Conservation (phyloP, 78 protist genomes). For the Bigelowiella natans region DNA sequence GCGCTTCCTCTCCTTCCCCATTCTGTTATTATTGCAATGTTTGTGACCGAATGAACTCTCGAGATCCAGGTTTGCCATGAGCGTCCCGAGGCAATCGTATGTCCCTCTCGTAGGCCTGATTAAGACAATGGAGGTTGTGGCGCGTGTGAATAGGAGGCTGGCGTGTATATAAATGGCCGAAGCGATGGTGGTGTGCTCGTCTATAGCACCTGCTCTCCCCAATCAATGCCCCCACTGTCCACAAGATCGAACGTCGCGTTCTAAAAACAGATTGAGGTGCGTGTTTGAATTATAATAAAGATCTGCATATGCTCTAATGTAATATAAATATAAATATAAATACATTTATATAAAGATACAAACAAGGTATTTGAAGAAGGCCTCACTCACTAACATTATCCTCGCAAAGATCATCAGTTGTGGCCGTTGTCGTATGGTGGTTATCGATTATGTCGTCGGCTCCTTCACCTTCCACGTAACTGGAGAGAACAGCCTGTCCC, state of each 20-base stretch:
- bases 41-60: neutral
- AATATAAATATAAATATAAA: neutral
- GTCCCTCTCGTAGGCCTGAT: neutral
- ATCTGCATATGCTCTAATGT: neutral
- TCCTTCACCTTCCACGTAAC: neutral
- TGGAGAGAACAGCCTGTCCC: neutral
- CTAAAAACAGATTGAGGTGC: neutral
- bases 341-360: neutral
- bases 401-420: too few relatives aligned
- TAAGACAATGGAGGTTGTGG: too few relatives aligned
- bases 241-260: neutral
- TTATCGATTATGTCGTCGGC: too few relatives aligned
- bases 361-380: neutral
- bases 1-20: too few relatives aligned
- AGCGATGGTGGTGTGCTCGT: neutral
- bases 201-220: neutral
- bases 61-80: neutral
- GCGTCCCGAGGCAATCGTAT: neutral
- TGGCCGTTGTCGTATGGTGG: too few relatives aligned
- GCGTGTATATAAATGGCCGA: neutral
- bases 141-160: too few relatives aligned
- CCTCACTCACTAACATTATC: too few relatives aligned
- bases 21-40: too few relatives aligned
- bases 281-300: neutral
- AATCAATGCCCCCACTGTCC: neutral